Percentiles rank a stretch among this genome's conserved stretches.
These are phyloP conservation scores for Pleurotus salmoneostramineus DNA, from an alignment of 768 basidiomycete genomes.

Conservation along the genomic window DNA sequence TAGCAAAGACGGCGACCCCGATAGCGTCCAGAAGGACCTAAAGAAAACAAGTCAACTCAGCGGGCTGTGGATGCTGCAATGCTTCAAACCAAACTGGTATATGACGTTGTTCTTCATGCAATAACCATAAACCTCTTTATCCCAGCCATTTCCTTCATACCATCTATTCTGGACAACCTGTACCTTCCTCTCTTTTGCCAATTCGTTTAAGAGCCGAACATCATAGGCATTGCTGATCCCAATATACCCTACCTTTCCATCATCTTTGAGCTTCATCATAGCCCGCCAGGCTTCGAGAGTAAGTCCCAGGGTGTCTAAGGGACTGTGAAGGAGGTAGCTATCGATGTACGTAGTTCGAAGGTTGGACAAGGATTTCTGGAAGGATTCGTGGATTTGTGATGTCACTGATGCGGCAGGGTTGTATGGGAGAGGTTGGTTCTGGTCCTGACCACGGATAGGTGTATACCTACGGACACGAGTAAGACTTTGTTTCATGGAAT, in stretches of 20 bases:
- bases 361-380: conserved; percentile 61
- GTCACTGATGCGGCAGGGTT: conserved; percentile 46
- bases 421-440: conserved; percentile 69
- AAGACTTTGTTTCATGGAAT: background rate
- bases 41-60: no score
- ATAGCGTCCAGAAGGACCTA: conserved; percentile 87
- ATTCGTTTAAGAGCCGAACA: conserved; percentile 43
- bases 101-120: conserved; percentile 61
- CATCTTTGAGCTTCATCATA: conserved; percentile 58
- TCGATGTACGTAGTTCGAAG: conserved; percentile 74
- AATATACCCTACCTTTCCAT: conserved; percentile 59
- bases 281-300: conserved; percentile 70
- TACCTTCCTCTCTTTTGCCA: conserved; percentile 52
- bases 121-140: conserved; percentile 57
- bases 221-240: conserved; percentile 82
- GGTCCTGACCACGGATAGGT: conserved; percentile 69
- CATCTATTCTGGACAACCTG: conserved; percentile 84
- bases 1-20: conserved; percentile 68
- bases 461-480: conserved; percentile 54
- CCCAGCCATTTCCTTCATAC: conserved; percentile 81
- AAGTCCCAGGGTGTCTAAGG: conserved; percentile 49
- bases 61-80: no score
- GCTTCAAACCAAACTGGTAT: conserved; percentile 72
- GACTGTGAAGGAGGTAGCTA: conserved; percentile 77
- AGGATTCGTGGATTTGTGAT: conserved; percentile 60